These are phyloP conservation scores for Neocatenulostroma microsporum DNA, from an alignment of 2,329 filamentous ascomycete species.

Conservation along the genomic window DNA sequence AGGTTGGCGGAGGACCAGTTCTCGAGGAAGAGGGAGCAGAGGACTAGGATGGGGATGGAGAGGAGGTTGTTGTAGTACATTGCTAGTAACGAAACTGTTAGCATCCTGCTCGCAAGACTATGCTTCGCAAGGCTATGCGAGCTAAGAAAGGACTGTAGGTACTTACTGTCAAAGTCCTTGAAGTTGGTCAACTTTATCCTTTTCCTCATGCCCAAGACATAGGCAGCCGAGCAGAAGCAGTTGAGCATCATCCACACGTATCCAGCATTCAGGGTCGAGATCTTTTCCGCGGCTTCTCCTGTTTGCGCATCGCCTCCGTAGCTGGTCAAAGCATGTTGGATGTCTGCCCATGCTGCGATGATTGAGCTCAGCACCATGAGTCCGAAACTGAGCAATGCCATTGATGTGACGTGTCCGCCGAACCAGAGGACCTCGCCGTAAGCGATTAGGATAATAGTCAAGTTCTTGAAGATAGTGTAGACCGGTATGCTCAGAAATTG, in stretches of 20 bases:
- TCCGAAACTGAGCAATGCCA: conserved; percentile 87
- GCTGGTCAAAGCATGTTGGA: conserved; percentile 66
- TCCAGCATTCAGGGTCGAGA: conserved; percentile 86
- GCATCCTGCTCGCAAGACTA: background rate
- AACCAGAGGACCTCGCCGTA: conserved; percentile 99
- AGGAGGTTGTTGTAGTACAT: conserved; percentile 99
- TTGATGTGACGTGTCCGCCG: conserved; percentile 77
- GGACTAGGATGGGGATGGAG: conserved; percentile 82
- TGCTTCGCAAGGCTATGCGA: too few species aligned
- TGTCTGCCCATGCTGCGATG: conserved; percentile 94
- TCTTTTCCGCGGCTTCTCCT: conserved; percentile 56
- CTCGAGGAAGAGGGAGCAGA: conserved; percentile 74
- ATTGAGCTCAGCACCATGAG: conserved; percentile 94
- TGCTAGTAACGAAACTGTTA: conserved; percentile 49
- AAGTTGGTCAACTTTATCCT: conserved; percentile 99
- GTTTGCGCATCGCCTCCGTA: conserved; percentile 40
- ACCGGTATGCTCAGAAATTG: conserved; percentile 96
- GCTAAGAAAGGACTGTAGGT: background rate
- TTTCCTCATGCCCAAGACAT: conserved; percentile 90
- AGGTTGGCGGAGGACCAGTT: conserved; percentile 89
- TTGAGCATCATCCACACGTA: conserved; percentile 99
- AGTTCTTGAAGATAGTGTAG: conserved; percentile 99
- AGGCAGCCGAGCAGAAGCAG: conserved; percentile 87
- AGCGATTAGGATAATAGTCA: conserved; percentile 97
- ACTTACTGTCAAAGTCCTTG: conserved; percentile 98